These are phyloP conservation scores for Aspergillus latus DNA, from an alignment of 2,329 filamentous ascomycete species.

Conservation along the genomic window DNA sequence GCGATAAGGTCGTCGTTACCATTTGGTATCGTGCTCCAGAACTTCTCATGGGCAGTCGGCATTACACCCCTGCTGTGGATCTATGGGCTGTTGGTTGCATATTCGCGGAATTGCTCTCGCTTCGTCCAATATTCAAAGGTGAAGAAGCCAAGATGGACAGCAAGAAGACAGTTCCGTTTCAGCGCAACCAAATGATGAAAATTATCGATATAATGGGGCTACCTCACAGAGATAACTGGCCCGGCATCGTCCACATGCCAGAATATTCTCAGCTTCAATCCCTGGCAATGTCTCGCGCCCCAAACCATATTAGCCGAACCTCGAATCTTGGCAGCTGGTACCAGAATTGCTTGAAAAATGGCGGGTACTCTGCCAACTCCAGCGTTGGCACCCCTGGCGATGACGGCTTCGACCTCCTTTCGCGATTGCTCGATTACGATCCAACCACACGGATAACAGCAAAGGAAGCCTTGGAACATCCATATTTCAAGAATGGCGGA, in stretches of 20 bases:
- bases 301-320: conserved; percentile 53
- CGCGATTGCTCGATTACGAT: conserved; percentile 86
- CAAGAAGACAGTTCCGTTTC: conserved; percentile 96
- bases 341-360: conserved; percentile 65
- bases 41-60: conserved; percentile 83
- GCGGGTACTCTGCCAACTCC: conserved; percentile 51
- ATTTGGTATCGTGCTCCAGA: conserved; percentile 99
- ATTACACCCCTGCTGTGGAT: conserved; percentile 96
- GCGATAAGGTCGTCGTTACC: conserved; percentile 97
- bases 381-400: conserved; percentile 60
- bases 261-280: conserved; percentile 73
- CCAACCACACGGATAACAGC: conserved; percentile 85
- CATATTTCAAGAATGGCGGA: conserved; percentile 74
- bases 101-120: conserved; percentile 86
- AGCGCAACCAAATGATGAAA: conserved; percentile 98
- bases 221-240: conserved; percentile 86
- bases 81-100: conserved; percentile 98
- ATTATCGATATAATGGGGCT: conserved; percentile 96
- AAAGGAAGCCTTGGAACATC: conserved; percentile 81
- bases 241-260: conserved; percentile 77
- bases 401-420: conserved; percentile 80
- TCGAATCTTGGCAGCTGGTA: conserved; percentile 76
- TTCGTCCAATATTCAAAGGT: conserved; percentile 95
- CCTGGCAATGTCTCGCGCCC: conserved; percentile 44
- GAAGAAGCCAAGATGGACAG: conserved; percentile 99